Evolutionary conservation across 306 rosid genomes (phyloP), one percentile per base, ranked within the genome.

Genomic region (Lathyrus sativus): DNA sequence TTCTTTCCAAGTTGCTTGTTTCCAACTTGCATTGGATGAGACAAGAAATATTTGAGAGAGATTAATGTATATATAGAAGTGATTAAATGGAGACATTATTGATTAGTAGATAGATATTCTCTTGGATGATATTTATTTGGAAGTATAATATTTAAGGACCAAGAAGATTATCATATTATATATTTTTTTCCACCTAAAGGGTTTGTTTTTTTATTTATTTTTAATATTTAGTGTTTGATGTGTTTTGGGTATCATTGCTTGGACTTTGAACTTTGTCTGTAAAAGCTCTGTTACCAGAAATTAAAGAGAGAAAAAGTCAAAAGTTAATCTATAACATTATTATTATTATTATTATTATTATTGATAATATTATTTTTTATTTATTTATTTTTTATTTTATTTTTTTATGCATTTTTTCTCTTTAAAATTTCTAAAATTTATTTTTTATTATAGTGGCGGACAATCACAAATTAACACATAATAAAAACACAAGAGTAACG

Each of bases 1-100:
- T 80, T 87, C 81, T 75, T 91, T 51, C 68, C 81, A 35, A 85
- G 89, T 84, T 91, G 97, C 74, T 82, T 88, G 39, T 35, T 35
- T 35, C 39, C 39, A 38, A 63, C 87, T 11, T 91, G 97, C 81
- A 77, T 80, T 81, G 84, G 80, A 7, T 88, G 87, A 74, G 65
- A 57, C 54, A 45, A 28, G 10, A 50, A 72, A 85, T n/a, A 45
- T 17, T 44, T 68, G 67, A 76, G 72, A 76, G 72, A 71, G 48
- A 74, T 54, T 60, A 73, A 14, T 79, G 87, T 83, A 79, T 37
- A 79, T 37, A 83, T 72, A 79, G 10, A 71, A 24, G 49, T 70
- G 73, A 42, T 26, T 11, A 22, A 43, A 68, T 18, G 59, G 56
- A 57, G 76, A 29, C 11, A 56, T 56, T 24, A 10, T 9, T 54